phyloP scores from a whole-genome alignment of 495 filamentous ascomycete species.

The Trichoderma virens region DNA sequence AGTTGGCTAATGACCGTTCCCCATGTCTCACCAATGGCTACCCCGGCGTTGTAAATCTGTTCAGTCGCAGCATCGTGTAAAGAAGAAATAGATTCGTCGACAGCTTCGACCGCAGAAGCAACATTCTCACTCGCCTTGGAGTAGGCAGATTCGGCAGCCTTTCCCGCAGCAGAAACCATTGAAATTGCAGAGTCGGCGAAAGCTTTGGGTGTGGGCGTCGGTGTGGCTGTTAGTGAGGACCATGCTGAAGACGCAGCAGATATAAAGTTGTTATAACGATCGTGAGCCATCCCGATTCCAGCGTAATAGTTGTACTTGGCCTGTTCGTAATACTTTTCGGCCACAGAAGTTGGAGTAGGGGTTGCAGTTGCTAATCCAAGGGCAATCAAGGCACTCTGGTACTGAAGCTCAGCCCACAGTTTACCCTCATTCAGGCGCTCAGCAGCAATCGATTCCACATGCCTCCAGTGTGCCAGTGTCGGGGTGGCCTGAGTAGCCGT shows the following conservation, averaged over 20 bases:
- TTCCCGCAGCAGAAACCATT: constrained; percentile 27
- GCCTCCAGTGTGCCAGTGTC: constrained; percentile 31
- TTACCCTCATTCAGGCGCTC: constrained; percentile 57
- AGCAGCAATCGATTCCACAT: constrained; percentile 50
- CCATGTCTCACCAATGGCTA: constrained; percentile 48
- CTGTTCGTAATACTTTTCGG: constrained; percentile 48
- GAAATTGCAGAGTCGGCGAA: constrained; percentile 31
- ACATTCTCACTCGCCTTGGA: constrained; percentile 21
- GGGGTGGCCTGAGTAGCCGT: constrained; percentile 26
- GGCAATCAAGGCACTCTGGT: constrained; percentile 50
- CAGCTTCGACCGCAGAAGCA: constrained; percentile 15
- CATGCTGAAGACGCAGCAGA: constrained; percentile 57
- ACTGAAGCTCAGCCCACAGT: constrained; percentile 57
- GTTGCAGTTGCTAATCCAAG: constrained; percentile 40
- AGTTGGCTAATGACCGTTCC: constrained; percentile 58
- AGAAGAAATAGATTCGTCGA: constrained; percentile 22
- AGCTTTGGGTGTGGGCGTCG: constrained; percentile 38
- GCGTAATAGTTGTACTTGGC: constrained; percentile 70
- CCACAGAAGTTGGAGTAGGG: constrained; percentile 43
- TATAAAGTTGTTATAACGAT: constrained; percentile 65
- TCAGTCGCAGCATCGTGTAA: constrained; percentile 36
- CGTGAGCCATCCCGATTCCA: constrained; percentile 67
- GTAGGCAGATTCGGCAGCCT: constrained; percentile 19
- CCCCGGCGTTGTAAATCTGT: constrained; percentile 31
- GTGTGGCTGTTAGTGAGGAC: constrained; percentile 41